A percentile compares a stretch with the other conserved stretches of the same genome.
These are phyloP conservation scores for Aspergillus luchuensis DNA, from an alignment of 2,329 filamentous ascomycete genomes.

Conservation along the genomic window DNA sequence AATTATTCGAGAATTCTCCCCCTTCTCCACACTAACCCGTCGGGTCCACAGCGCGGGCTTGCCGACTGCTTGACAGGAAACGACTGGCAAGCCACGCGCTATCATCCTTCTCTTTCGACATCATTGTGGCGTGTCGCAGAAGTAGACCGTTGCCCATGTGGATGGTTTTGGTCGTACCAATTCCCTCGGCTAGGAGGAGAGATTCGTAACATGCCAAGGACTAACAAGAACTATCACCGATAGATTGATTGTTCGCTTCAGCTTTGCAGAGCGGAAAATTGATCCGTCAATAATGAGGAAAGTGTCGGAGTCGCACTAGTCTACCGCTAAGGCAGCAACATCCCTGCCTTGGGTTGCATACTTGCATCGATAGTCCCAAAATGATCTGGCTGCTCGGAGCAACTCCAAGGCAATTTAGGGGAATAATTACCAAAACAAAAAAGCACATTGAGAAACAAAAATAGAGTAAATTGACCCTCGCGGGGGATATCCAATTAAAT, in stretches of 20 bases:
- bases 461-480: neutral
- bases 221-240: neutral
- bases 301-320: neutral
- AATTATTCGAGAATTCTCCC: neutral
- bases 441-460: neutral
- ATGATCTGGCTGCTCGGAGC: neutral
- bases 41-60: constrained; percentile 1
- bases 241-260: neutral
- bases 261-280: neutral
- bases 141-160: neutral
- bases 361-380: neutral
- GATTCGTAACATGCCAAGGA: neutral
- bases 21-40: neutral
- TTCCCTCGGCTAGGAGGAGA: neutral
- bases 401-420: neutral
- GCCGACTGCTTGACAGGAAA: constrained; percentile 11
- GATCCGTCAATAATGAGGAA: neutral
- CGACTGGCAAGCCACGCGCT: constrained; percentile 1
- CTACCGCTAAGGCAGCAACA: neutral
- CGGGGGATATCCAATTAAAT: neutral
- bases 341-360: neutral
- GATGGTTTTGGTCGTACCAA: neutral
- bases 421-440: neutral
- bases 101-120: neutral
- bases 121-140: neutral